Evolutionary conservation across 2,329 filamentous ascomycete genomes (phyloP).

Genomic region (Penicillium verrucosum): DNA sequence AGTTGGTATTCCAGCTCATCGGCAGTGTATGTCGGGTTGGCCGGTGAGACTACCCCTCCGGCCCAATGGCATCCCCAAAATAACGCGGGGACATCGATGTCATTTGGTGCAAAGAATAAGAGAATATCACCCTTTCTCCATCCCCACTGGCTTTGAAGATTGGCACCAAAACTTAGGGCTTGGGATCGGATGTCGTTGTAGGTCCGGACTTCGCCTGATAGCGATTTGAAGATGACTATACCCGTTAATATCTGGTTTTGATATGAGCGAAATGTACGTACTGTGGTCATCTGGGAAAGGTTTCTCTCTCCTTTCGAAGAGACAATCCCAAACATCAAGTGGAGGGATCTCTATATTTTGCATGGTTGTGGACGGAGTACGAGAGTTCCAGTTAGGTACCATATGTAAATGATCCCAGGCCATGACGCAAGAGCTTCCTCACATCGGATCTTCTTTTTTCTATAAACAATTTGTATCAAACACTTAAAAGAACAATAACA

Average conservation of each 20-base stretch:
- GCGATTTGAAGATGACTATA: background rate
- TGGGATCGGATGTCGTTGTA: background rate
- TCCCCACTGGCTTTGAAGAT: conserved; percentile 7
- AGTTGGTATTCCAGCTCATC: conserved; percentile 16
- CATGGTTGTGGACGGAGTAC: background rate
- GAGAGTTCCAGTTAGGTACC: background rate
- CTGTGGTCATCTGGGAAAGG: background rate
- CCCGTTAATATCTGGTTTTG: background rate
- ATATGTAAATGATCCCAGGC: background rate
- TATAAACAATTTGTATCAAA: background rate
- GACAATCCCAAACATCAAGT: background rate
- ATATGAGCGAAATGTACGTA: background rate
- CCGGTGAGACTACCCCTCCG: conserved; percentile 18
- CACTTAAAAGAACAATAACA: background rate
- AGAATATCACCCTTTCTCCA: conserved; percentile 20
- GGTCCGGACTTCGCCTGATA: background rate
- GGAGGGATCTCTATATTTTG: background rate
- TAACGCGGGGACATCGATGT: conserved; percentile 12
- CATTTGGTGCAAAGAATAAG: conserved; percentile 15
- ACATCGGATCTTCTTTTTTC: background rate
- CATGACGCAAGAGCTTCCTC: background rate
- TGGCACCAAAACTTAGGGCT: conserved; percentile 10
- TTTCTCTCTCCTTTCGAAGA: background rate
- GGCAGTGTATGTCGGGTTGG: conserved; percentile 14
- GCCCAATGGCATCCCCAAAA: conserved; percentile 19